phyloP scores from a whole-genome alignment of 2,329 filamentous ascomycete genomes.

The Xylariaceae sp. region DNA sequence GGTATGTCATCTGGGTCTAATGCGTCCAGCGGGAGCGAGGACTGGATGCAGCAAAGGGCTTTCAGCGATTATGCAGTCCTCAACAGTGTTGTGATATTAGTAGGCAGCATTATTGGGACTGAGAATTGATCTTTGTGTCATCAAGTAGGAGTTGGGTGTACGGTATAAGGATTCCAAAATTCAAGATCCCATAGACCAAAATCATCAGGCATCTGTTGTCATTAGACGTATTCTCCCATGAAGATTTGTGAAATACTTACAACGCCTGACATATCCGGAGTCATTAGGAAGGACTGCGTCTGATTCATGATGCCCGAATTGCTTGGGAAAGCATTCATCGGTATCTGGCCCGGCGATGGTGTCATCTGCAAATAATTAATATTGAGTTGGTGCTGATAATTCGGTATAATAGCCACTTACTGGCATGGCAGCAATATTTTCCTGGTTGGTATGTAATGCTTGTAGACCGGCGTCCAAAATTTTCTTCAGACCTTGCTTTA shows the following conservation, averaged over 20 bases:
- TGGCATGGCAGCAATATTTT: slow-evolving; percentile 29
- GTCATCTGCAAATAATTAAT: too few species aligned
- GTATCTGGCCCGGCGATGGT: slow-evolving; percentile 10
- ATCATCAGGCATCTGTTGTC: slow-evolving; percentile 21
- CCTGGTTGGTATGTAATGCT: slow-evolving; percentile 38
- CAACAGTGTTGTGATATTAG: too few species aligned
- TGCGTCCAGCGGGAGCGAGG: too few species aligned
- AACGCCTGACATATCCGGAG: slow-evolving; percentile 19
- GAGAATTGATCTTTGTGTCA: too few species aligned
- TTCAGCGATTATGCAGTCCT: too few species aligned
- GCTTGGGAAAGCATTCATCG: slow-evolving; percentile 17
- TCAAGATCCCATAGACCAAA: slow-evolving; percentile 27
- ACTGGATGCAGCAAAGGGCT: too few species aligned
- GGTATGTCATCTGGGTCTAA: too few species aligned
- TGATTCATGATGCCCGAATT: slow-evolving; percentile 17
- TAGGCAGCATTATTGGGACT: too few species aligned
- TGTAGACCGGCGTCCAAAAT: slow-evolving; percentile 41
- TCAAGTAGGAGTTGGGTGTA: slow-evolving; percentile 9
- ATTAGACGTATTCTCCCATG: slow-evolving; percentile 7
- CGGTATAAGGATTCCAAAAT: slow-evolving; percentile 23
- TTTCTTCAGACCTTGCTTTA: slow-evolving; percentile 30
- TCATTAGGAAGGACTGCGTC: slow-evolving; percentile 19
- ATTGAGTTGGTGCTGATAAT: too few species aligned
- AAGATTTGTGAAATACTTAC: slow-evolving; percentile 11
- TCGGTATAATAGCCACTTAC: slow-evolving; percentile 16